phyloP scores from a whole-genome alignment of 306 rosid species.

The Casuarina cunninghamiana region DNA sequence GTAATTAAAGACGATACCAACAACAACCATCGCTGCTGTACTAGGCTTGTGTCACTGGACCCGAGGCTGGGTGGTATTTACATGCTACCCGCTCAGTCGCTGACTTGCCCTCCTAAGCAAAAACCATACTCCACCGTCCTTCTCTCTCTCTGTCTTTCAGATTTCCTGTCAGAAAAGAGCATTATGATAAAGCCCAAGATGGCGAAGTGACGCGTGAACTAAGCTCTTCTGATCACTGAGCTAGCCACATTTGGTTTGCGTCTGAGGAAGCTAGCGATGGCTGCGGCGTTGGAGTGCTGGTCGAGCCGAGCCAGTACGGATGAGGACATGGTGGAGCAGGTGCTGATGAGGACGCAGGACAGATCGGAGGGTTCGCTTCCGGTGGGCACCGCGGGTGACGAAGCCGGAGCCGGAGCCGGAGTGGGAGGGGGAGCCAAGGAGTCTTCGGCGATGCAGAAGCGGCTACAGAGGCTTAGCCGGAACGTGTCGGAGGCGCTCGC shows the following conservation, averaged over 20 bases:
- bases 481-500: slow-evolving; percentile 81
- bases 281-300: slow-evolving; percentile 93
- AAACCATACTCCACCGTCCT: background rate
- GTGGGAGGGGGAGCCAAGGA: slow-evolving; percentile 28
- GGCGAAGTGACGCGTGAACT: slow-evolving; percentile 16
- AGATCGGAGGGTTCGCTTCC: slow-evolving; percentile 53
- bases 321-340: slow-evolving; percentile 80
- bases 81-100: too few relatives aligned
- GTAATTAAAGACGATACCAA: too few relatives aligned
- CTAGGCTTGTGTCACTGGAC: too few relatives aligned
- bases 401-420: background rate
- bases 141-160: background rate
- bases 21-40: too few relatives aligned
- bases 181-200: slow-evolving; percentile 21
- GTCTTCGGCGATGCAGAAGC: slow-evolving; percentile 63
- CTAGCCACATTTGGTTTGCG: slow-evolving; percentile 18
- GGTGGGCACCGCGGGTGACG: slow-evolving; percentile 33
- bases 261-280: slow-evolving; percentile 42
- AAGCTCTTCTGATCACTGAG: background rate
- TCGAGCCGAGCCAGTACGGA: slow-evolving; percentile 64
- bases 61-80: too few relatives aligned
- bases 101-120: too few relatives aligned
- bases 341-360: slow-evolving; percentile 63
- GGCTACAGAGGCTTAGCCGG: slow-evolving; percentile 51
- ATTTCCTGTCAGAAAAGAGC: background rate